phyloP scores from a whole-genome alignment of 2,329 filamentous ascomycete species.

The Rhexocercosporidium sp. region DNA sequence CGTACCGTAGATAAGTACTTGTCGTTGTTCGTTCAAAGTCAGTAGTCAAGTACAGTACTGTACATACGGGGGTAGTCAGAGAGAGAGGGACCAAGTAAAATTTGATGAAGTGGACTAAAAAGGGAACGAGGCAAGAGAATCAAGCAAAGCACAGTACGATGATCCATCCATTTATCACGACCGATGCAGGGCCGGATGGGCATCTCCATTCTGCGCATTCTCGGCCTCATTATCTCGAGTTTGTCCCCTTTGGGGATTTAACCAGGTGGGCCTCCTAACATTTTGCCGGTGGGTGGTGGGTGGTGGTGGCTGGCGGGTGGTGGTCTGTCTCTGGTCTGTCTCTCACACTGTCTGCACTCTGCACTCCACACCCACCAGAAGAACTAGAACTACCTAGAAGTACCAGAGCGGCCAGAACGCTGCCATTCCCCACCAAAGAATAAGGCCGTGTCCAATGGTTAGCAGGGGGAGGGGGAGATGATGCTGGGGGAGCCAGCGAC shows the following conservation, averaged over 20 bases:
- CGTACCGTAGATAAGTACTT: not conserved
- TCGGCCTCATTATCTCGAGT: conserved; percentile 18
- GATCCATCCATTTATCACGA: not conserved
- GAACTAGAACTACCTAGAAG: not conserved
- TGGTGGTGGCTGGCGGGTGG: not conserved
- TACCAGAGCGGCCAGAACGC: not conserved
- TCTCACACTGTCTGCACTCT: too few relatives aligned
- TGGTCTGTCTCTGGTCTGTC: too few relatives aligned
- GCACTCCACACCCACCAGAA: not conserved
- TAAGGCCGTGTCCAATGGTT: conserved; percentile 11
- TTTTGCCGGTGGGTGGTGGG: conserved; percentile 4
- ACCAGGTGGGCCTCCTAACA: not conserved
- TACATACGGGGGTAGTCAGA: not conserved
- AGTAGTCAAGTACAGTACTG: not conserved
- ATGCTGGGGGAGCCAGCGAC: not conserved
- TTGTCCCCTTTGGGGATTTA: conserved; percentile 7
- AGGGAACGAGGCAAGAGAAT: not conserved
- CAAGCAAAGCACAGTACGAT: not conserved
- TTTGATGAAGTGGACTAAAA: not conserved
- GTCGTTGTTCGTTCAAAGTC: not conserved
- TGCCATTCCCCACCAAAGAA: conserved; percentile 6
- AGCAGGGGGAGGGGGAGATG: not conserved
- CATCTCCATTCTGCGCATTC: conserved; percentile 7
- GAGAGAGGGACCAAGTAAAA: not conserved
- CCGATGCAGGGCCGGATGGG: conserved; percentile 10